A percentile compares a stretch with the other conserved stretches of the same genome.
Conservation (phyloP, 768 basidiomycete species). For the Russula olivacea region DNA sequence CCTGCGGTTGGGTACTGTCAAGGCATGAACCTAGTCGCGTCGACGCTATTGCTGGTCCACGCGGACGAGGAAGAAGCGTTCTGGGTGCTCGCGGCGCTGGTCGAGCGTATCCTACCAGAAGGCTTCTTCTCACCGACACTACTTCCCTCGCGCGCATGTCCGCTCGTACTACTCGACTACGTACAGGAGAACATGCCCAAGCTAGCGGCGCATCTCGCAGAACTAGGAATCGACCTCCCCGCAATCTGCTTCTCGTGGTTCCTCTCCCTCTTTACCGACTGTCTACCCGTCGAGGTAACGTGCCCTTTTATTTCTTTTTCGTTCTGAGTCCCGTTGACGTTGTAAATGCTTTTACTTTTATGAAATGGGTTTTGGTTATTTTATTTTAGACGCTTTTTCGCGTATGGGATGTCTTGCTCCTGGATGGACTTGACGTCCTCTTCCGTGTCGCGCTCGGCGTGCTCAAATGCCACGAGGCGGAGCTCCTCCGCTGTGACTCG, state of each 20-base stretch:
- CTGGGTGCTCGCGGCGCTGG: slow-evolving; percentile 86
- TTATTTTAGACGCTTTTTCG: slow-evolving; percentile 96
- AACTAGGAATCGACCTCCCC: slow-evolving; percentile 82
- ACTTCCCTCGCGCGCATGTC: slow-evolving; percentile 90
- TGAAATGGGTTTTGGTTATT: no score
- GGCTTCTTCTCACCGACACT: slow-evolving; percentile 93
- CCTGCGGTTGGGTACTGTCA: slow-evolving; percentile 91
- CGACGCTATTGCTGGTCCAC: slow-evolving; percentile 86
- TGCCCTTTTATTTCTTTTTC: no score
- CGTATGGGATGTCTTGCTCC: slow-evolving; percentile 93
- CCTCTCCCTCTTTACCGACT: slow-evolving; percentile 91
- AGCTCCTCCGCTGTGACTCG: slow-evolving; percentile 77
- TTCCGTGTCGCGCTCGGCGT: slow-evolving; percentile 89
- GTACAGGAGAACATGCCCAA: slow-evolving; percentile 73
- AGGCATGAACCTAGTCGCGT: slow-evolving; percentile 93
- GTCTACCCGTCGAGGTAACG: slow-evolving; percentile 84
- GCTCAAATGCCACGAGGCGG: slow-evolving; percentile 74
- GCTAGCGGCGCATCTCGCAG: slow-evolving; percentile 65
- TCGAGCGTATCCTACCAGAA: slow-evolving; percentile 82
- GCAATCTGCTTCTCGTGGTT: slow-evolving; percentile 99
- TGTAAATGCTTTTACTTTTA: no score
- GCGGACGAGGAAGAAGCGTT: slow-evolving; percentile 97
- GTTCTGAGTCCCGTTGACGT: no score
- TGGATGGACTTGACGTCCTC: slow-evolving; percentile 86
- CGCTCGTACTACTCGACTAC: slow-evolving; percentile 82